These are phyloP conservation scores for Metrosideros polymorpha DNA, from an alignment of 441 rosid genomes.

Conservation along the genomic window DNA sequence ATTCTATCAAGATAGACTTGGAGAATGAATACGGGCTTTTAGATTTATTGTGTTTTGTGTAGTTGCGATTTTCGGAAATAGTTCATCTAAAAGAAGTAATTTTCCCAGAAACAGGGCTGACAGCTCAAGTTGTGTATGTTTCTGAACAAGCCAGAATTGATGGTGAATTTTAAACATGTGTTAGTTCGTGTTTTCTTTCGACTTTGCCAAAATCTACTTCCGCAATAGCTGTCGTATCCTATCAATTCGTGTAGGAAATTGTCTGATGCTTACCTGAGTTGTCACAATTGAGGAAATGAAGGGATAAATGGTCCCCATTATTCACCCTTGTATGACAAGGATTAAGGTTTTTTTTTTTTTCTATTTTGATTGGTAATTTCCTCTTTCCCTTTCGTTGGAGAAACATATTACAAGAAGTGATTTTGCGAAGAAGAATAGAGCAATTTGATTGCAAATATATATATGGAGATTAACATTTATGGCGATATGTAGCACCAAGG, in stretches of 20 bases:
- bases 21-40: neutral
- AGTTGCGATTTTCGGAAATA: neutral
- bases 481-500: neutral
- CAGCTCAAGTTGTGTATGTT: neutral
- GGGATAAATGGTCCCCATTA: neutral
- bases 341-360: neutral
- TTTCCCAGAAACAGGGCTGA: neutral
- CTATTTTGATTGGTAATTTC: neutral
- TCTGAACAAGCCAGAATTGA: neutral
- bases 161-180: neutral
- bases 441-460: neutral
- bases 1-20: neutral
- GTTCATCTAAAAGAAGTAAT: neutral
- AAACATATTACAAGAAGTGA: neutral
- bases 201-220: neutral
- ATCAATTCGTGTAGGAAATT: neutral
- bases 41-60: accelerated
- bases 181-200: neutral
- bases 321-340: neutral
- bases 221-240: neutral
- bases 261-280: neutral
- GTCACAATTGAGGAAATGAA: neutral
- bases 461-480: neutral
- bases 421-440: neutral
- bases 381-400: neutral